A percentile compares a stretch with the other conserved stretches of the same genome.
phyloP scores from a whole-genome alignment of 2,329 filamentous ascomycete genomes.

The Penicillium sp. region DNA sequence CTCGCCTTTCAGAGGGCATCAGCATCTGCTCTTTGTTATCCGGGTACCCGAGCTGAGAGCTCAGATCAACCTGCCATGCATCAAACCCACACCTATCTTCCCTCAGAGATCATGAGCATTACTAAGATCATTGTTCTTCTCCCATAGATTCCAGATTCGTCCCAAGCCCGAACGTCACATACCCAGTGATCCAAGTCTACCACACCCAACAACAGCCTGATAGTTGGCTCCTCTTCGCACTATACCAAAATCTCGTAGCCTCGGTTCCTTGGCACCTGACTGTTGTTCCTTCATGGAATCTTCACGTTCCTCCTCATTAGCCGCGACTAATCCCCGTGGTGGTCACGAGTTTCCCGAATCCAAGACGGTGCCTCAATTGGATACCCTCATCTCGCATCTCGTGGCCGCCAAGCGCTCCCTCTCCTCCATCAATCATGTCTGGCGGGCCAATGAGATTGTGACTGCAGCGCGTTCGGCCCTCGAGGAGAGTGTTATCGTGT shows the following conservation, averaged over 20 bases:
- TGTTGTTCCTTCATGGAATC: conserved; percentile 31
- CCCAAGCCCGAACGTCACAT: not conserved
- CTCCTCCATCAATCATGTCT: conserved; percentile 77
- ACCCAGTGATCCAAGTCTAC: not conserved
- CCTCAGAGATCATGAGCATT: not conserved
- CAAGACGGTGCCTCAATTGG: conserved; percentile 53
- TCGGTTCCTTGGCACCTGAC: not conserved
- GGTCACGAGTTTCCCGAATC: conserved; percentile 17
- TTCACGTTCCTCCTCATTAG: conserved; percentile 34
- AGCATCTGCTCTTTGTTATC: not conserved
- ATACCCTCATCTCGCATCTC: conserved; percentile 79
- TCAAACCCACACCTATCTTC: not conserved
- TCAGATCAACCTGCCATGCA: not conserved
- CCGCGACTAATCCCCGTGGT: conserved; percentile 19
- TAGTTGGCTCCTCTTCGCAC: not conserved
- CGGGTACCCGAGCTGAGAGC: not conserved
- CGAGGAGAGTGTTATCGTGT: conserved; percentile 75
- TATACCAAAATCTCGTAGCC: not conserved
- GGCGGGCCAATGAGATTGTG: conserved; percentile 84
- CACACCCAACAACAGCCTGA: not conserved
- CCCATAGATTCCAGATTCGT: not conserved
- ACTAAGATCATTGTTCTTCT: not conserved
- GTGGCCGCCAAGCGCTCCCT: conserved; percentile 86
- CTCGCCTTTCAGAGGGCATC: not conserved
- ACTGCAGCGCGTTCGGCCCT: conserved; percentile 72